These are phyloP conservation scores for Oryza rufipogon DNA, from an alignment of 176 grass and related monocot genomes.

Conservation along the genomic window DNA sequence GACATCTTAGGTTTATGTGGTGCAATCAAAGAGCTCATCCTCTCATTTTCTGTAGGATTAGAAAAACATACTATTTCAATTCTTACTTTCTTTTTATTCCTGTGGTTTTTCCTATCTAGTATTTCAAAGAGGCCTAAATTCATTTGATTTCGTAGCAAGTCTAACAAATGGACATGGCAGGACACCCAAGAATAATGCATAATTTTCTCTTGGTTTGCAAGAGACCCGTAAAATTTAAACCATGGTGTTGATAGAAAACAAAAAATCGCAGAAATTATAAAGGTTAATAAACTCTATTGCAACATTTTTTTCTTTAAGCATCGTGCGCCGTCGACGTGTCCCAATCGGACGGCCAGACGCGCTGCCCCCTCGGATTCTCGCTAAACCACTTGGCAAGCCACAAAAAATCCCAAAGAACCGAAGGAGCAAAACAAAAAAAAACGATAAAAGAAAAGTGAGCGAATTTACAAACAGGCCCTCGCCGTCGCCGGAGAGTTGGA, in stretches of 20 bases:
- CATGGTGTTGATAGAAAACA: not conserved
- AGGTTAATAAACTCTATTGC: constrained; percentile 33
- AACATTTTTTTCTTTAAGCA: constrained; percentile 33
- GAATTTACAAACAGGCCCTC: constrained; percentile 41
- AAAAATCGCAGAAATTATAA: not conserved
- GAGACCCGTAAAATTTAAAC: too few species aligned
- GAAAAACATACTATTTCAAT: too few species aligned
- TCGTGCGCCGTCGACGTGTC: not conserved
- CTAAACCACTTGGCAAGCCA: constrained; percentile 39
- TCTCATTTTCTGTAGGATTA: too few species aligned
- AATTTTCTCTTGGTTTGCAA: too few species aligned
- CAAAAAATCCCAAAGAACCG: constrained; percentile 11
- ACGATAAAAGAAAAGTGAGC: not conserved
- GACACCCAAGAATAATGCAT: too few species aligned
- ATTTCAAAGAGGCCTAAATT: too few species aligned
- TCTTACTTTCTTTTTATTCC: too few species aligned
- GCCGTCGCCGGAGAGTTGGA: constrained; percentile 35
- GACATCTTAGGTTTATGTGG: too few species aligned
- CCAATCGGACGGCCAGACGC: constrained; percentile 25
- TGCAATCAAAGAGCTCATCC: too few species aligned
- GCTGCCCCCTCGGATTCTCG: constrained; percentile 22
- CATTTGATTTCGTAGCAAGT: too few species aligned
- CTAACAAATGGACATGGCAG: too few species aligned
- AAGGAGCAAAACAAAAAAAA: not conserved
- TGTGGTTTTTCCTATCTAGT: too few species aligned